Conservation (phyloP, 106 monocot genomes). For the Acorus calamus region DNA sequence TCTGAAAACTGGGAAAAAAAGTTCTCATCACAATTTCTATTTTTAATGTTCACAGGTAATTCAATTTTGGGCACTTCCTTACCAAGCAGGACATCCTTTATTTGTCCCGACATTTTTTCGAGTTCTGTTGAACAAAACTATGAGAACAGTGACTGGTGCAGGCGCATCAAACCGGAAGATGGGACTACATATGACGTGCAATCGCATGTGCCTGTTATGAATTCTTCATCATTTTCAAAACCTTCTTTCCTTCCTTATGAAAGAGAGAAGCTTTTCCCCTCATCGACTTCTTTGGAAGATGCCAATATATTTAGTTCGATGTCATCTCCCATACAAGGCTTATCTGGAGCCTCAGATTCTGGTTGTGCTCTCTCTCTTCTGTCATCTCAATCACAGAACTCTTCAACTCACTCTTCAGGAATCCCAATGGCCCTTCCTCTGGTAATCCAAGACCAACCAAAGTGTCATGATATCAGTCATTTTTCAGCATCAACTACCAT, state of each 20-base stretch:
- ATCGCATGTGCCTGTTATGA: too few relatives aligned
- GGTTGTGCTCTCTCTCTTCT: constrained; percentile 14
- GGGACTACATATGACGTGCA: too few relatives aligned
- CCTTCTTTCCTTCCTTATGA: not conserved
- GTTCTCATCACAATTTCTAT: too few relatives aligned
- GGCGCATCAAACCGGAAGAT: too few relatives aligned
- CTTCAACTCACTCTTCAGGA: not conserved
- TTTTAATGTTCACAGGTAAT: not conserved
- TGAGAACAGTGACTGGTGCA: not conserved
- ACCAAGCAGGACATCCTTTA: constrained; percentile 1
- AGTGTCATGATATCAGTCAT: not conserved
- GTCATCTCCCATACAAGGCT: not conserved
- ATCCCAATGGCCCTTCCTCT: too few relatives aligned
- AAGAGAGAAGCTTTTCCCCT: not conserved
- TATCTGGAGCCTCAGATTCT: not conserved
- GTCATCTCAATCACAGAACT: constrained; percentile 7
- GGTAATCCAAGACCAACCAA: not conserved
- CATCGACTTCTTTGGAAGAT: too few relatives aligned
- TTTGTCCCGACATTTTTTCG: constrained; percentile 4
- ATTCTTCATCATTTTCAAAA: not conserved
- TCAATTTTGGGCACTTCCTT: not conserved
- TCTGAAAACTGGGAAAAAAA: too few relatives aligned
- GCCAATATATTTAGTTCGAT: too few relatives aligned
- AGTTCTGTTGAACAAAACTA: not conserved
- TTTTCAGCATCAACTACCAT: not conserved